Evolutionary conservation across 768 basidiomycete genomes (phyloP).

Genomic region (Naganishia kalamii): DNA sequence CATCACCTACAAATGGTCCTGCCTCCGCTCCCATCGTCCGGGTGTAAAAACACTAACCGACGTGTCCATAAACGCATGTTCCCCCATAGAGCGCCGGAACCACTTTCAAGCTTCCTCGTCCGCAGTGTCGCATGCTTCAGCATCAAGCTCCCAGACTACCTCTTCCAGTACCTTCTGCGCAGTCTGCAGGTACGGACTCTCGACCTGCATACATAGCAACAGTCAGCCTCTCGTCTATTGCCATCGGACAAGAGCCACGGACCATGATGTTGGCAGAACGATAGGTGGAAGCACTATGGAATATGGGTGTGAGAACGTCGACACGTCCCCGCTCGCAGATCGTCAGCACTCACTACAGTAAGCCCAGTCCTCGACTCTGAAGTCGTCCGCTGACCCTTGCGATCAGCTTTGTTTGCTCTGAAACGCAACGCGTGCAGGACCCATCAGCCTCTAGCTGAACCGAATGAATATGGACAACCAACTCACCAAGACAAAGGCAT

Average conservation of each 20-base stretch:
- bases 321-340: neutral
- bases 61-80: too few species aligned
- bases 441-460: neutral
- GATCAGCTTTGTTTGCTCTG: slow-evolving; percentile 15
- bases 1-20: too few species aligned
- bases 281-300: slow-evolving; percentile 19
- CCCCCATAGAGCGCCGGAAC: too few species aligned
- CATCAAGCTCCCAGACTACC: neutral
- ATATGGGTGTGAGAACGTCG: neutral
- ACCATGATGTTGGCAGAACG: slow-evolving; percentile 24
- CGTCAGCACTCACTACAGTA: slow-evolving; percentile 18
- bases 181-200: neutral
- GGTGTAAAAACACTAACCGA: too few species aligned
- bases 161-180: neutral
- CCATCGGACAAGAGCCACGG: neutral
- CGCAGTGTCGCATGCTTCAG: too few species aligned
- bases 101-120: too few species aligned
- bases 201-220: neutral
- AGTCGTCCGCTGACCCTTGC: slow-evolving; percentile 1
- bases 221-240: neutral
- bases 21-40: too few species aligned
- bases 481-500: neutral
- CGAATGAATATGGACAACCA: neutral
- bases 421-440: neutral
- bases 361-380: neutral